A percentile compares a stretch with the other conserved stretches of the same genome.
These are phyloP conservation scores for Ophiosphaerella herpotricha DNA, from an alignment of 2,329 filamentous ascomycete species.

Conservation along the genomic window DNA sequence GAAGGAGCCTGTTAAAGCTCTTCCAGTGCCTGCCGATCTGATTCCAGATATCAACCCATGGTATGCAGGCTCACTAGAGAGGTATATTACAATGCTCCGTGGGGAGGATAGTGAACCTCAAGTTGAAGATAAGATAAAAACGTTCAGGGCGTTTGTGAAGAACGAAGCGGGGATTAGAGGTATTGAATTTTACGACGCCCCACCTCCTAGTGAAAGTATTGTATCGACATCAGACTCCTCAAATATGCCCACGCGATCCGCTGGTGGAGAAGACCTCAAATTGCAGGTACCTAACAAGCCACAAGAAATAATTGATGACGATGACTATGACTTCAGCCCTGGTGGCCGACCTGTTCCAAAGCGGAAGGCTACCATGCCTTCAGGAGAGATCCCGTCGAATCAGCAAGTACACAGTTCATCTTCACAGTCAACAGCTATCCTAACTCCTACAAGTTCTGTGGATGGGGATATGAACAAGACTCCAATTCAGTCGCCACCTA, in stretches of 20 bases:
- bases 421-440: slow-evolving; percentile 33
- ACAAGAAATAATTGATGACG: slow-evolving; percentile 10
- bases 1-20: slow-evolving; percentile 26
- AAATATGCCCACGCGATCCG: not conserved
- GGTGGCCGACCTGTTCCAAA: slow-evolving; percentile 57
- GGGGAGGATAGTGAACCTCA: slow-evolving; percentile 52
- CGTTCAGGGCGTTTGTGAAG: slow-evolving; percentile 56
- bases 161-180: slow-evolving; percentile 44
- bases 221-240: not conserved
- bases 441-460: slow-evolving; percentile 43
- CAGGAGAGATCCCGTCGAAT: slow-evolving; percentile 11
- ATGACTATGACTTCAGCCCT: slow-evolving; percentile 54
- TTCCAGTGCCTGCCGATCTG: slow-evolving; percentile 36
- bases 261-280: slow-evolving; percentile 19
- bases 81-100: slow-evolving; percentile 60
- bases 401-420: slow-evolving; percentile 25
- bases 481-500: slow-evolving; percentile 37
- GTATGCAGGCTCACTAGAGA: slow-evolving; percentile 60
- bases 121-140: slow-evolving; percentile 58
- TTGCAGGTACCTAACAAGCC: slow-evolving; percentile 15
- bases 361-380: slow-evolving; percentile 20
- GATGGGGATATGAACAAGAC: slow-evolving; percentile 38
- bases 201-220: slow-evolving; percentile 13
- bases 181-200: slow-evolving; percentile 49
- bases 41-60: slow-evolving; percentile 62